Evolutionary conservation across 305 asterid genomes (phyloP).

Genomic region (Fraxinus angustifolia): DNA sequence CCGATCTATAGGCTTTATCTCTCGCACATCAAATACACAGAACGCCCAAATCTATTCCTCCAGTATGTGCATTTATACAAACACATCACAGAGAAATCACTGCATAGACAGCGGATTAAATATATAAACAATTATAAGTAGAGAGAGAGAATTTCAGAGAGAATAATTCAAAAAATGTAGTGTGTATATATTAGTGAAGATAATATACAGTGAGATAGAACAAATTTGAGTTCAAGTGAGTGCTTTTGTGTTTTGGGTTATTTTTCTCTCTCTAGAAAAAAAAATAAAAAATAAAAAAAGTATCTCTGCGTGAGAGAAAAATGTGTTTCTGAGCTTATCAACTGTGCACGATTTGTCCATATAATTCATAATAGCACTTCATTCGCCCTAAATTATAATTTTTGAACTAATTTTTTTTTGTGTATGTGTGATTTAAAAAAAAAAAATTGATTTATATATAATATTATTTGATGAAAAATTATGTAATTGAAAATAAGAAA

Average conservation of each 20-base stretch:
- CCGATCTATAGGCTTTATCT: conserved; percentile 51
- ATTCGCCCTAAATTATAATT: neutral
- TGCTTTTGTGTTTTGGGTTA: neutral
- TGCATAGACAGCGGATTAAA: neutral
- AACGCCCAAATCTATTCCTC: neutral
- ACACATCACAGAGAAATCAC: conserved; percentile 2
- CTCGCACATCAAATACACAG: conserved; percentile 51
- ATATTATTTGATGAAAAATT: too few species aligned
- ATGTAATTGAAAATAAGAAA: too few species aligned
- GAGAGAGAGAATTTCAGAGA: neutral
- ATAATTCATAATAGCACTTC: neutral
- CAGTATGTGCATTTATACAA: conserved; percentile 1
- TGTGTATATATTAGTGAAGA: neutral
- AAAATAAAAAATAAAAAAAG: neutral
- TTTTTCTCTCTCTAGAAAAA: neutral
- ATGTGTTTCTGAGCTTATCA: neutral
- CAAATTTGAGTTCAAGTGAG: neutral
- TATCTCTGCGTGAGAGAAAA: neutral
- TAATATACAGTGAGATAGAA: neutral
- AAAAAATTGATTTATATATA: too few species aligned
- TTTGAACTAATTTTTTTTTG: too few species aligned
- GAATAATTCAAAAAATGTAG: neutral
- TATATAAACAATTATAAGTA: neutral
- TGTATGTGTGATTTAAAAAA: too few species aligned
- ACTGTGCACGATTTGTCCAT: neutral